These are phyloP conservation scores for Keithomyces neogunnii DNA, from an alignment of 2,329 filamentous ascomycete genomes.

Conservation along the genomic window DNA sequence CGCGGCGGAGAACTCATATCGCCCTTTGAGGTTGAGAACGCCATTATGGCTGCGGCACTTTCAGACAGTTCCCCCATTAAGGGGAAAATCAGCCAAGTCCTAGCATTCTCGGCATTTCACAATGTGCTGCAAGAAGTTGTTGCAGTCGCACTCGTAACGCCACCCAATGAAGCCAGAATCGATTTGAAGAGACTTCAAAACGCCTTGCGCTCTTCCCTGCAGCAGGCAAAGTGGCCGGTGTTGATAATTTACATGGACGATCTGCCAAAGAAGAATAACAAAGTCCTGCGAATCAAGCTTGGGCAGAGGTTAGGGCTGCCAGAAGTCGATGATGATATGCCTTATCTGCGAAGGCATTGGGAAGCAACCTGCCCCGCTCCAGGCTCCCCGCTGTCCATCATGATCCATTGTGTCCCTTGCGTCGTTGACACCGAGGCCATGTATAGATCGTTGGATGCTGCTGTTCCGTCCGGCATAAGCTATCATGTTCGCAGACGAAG, in stretches of 20 bases:
- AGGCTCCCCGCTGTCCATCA: conserved; percentile 34
- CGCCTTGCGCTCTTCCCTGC: conserved; percentile 36
- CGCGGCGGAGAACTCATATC: conserved; percentile 51
- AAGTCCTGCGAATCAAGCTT: conserved; percentile 45
- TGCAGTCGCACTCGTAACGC: conserved; percentile 42
- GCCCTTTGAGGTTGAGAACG: conserved; percentile 51
- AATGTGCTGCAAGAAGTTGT: conserved; percentile 48
- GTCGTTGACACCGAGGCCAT: conserved; percentile 20
- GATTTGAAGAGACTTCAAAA: conserved; percentile 40
- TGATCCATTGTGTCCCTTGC: conserved; percentile 29
- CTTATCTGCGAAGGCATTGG: conserved; percentile 37
- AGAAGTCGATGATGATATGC: conserved; percentile 34
- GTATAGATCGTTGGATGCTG: conserved; percentile 13
- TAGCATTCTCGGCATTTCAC: conserved; percentile 46
- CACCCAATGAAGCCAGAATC: conserved; percentile 30
- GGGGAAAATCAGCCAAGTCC: conserved; percentile 36
- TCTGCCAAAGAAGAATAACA: conserved; percentile 47
- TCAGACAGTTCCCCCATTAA: conserved; percentile 32
- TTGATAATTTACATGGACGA: conserved; percentile 47
- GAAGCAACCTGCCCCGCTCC: conserved; percentile 39
- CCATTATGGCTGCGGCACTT: conserved; percentile 38
- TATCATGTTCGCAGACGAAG: conserved; percentile 10
- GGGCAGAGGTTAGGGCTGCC: conserved; percentile 37
- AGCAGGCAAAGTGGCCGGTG: conserved; percentile 44
- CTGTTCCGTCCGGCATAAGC: conserved; percentile 11